Conservation (phyloP, 2,329 filamentous ascomycete species). For the Trichophaea hybrida region DNA sequence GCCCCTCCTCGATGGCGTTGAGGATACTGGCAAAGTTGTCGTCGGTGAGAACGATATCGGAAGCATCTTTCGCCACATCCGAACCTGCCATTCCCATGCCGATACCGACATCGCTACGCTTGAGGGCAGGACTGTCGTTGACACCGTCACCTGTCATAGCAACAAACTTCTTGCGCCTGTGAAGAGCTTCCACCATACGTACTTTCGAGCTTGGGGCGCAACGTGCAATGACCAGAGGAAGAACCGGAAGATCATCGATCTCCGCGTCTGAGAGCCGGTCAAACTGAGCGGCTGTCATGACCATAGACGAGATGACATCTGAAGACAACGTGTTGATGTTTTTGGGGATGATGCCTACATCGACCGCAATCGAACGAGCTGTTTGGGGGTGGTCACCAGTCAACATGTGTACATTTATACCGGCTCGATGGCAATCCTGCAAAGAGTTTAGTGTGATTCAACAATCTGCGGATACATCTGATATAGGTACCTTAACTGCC, state of each 20-base stretch:
- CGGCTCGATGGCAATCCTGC: constrained; percentile 51
- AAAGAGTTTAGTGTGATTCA: no score
- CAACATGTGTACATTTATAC: constrained; percentile 70
- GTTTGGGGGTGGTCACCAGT: constrained; percentile 72
- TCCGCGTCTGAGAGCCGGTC: constrained; percentile 61
- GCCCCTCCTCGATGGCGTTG: constrained; percentile 66
- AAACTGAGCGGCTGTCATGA: constrained; percentile 64
- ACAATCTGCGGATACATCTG: no score
- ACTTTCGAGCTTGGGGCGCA: constrained; percentile 79
- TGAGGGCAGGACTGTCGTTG: constrained; percentile 71
- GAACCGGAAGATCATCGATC: constrained; percentile 58
- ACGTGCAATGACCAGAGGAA: constrained; percentile 69
- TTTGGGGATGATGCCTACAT: constrained; percentile 61
- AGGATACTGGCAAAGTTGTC: constrained; percentile 83
- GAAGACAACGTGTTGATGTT: constrained; percentile 47
- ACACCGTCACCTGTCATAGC: constrained; percentile 85
- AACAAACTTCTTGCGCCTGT: constrained; percentile 59
- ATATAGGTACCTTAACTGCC: constrained; percentile 39
- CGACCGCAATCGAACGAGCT: constrained; percentile 60
- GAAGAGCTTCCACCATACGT: constrained; percentile 77
- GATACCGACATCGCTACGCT: constrained; percentile 70
- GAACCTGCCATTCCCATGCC: constrained; percentile 76
- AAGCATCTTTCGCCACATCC: constrained; percentile 65
- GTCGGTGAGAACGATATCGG: constrained; percentile 57
- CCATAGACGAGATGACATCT: constrained; percentile 51